Conservation (phyloP, 2,329 filamentous ascomycete genomes). For the Celoporthe dispersa region DNA sequence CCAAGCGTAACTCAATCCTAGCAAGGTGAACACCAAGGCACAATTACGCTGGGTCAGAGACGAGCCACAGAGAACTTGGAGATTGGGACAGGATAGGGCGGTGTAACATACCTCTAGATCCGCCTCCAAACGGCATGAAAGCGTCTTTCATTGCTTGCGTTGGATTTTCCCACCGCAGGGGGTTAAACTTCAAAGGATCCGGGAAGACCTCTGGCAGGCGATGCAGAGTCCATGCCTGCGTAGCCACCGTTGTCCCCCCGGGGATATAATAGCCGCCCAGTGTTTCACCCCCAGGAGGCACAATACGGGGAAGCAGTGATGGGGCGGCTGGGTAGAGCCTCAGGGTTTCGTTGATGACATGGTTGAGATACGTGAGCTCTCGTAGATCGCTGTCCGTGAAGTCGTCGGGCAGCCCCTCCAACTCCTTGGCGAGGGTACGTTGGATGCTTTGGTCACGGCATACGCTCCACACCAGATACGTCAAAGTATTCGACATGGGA, state of each 20-base stretch:
- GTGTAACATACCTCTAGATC: slow-evolving; percentile 35
- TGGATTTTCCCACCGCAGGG: slow-evolving; percentile 42
- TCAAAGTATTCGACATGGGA: slow-evolving; percentile 54
- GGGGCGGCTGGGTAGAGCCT: slow-evolving; percentile 49
- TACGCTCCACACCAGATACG: slow-evolving; percentile 50
- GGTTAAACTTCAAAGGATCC: slow-evolving; percentile 43
- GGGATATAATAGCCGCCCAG: slow-evolving; percentile 47
- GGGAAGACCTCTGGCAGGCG: slow-evolving; percentile 45
- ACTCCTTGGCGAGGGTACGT: slow-evolving; percentile 40
- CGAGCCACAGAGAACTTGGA: too few species aligned
- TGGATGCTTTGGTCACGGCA: slow-evolving; percentile 38
- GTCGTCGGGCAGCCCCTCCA: slow-evolving; percentile 39
- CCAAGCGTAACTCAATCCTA: slow-evolving; percentile 56
- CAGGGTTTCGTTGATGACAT: slow-evolving; percentile 50
- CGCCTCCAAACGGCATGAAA: slow-evolving; percentile 37
- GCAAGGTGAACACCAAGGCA: slow-evolving; percentile 61
- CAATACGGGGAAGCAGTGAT: slow-evolving; percentile 43
- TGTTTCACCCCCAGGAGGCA: slow-evolving; percentile 44
- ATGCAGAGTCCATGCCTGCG: slow-evolving; percentile 53
- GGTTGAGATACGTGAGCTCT: slow-evolving; percentile 45
- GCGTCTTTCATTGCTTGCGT: slow-evolving; percentile 37
- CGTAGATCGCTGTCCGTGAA: slow-evolving; percentile 42
- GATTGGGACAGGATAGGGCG: too few species aligned
- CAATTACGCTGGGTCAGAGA: slow-evolving; percentile 31
- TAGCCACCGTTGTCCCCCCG: slow-evolving; percentile 44